Percentiles rank a stretch among this genome's conserved stretches.
phyloP scores from a whole-genome alignment of 106 monocot genomes.

The Dioscorea dumetorum region DNA sequence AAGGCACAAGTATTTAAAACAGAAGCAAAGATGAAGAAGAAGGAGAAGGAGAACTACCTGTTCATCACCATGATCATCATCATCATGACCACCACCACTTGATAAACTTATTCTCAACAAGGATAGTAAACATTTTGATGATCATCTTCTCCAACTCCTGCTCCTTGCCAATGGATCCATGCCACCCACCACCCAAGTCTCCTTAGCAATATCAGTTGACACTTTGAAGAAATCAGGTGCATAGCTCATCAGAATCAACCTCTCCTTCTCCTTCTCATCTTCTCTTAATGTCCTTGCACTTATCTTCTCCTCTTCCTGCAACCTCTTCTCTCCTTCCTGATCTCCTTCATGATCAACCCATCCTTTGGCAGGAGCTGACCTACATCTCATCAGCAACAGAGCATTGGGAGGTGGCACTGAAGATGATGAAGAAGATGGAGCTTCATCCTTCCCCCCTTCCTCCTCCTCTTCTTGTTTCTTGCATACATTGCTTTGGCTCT shows the following conservation, averaged over 20 bases:
- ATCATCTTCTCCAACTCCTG: conserved; percentile 73
- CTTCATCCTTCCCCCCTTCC: conserved; percentile 14
- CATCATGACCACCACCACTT: no score
- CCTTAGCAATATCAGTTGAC: conserved; percentile 69
- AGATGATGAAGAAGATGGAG: conserved; percentile 1
- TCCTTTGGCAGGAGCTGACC: conserved; percentile 71
- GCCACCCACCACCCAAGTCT: conserved; percentile 78
- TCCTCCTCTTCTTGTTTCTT: conserved; percentile 7
- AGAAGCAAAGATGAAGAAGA: no score
- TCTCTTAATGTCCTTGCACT: conserved; percentile 5
- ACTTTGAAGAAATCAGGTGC: conserved; percentile 67
- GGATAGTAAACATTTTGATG: neutral
- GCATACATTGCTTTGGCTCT: conserved; percentile 15
- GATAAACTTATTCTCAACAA: neutral
- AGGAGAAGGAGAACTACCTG: no score
- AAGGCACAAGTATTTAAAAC: no score
- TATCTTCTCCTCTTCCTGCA: conserved; percentile 3
- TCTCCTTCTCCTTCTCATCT: conserved; percentile 28
- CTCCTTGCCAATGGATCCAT: conserved; percentile 57
- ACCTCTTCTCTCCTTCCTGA: conserved; percentile 3
- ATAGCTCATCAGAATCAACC: conserved; percentile 40
- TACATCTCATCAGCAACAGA: conserved; percentile 73
- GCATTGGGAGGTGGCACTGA: conserved; percentile 62
- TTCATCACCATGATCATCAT: no score
- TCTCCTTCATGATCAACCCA: conserved; percentile 16